Percentiles rank a stretch among this genome's conserved stretches.
Evolutionary conservation across 2,329 filamentous ascomycete species (phyloP).

Genomic region (Westerdykella aurantiaca): DNA sequence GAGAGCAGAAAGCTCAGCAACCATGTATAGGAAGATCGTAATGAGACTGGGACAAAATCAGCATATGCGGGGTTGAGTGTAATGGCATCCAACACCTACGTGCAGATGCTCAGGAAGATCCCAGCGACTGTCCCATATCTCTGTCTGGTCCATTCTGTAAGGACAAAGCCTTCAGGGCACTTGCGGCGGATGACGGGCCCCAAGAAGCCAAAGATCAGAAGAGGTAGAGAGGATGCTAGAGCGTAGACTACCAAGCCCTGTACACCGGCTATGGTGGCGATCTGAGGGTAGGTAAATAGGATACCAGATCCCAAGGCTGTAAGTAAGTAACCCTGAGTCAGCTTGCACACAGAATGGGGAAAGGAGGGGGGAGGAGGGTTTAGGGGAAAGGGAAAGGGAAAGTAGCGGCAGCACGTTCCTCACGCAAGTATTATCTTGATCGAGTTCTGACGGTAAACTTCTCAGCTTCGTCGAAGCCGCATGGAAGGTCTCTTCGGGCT

Average conservation of each 20-base stretch:
- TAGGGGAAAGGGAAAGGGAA: slow-evolving; percentile 42
- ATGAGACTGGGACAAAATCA: slow-evolving; percentile 48
- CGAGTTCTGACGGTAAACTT: slow-evolving; percentile 94
- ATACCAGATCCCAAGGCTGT: slow-evolving; percentile 78
- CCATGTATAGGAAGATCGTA: slow-evolving; percentile 82
- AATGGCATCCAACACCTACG: slow-evolving; percentile 34
- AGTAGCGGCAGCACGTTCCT: slow-evolving; percentile 87
- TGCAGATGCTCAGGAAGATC: slow-evolving; percentile 70
- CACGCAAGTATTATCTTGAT: slow-evolving; percentile 99
- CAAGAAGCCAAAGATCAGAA: slow-evolving; percentile 67
- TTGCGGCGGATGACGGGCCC: slow-evolving; percentile 73
- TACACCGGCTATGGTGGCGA: slow-evolving; percentile 71
- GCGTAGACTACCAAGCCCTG: slow-evolving; percentile 75
- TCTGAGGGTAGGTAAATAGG: slow-evolving; percentile 74
- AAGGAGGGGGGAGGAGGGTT: slow-evolving; percentile 26
- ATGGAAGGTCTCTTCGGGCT: slow-evolving; percentile 3
- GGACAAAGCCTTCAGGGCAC: slow-evolving; percentile 76
- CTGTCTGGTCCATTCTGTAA: slow-evolving; percentile 79
- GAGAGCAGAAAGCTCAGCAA: slow-evolving; percentile 73
- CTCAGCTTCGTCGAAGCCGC: slow-evolving; percentile 67
- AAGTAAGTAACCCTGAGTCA: slow-evolving; percentile 29
- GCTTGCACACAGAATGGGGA: slow-evolving; percentile 13
- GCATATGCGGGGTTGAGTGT: not conserved
- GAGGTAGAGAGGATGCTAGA: slow-evolving; percentile 63
- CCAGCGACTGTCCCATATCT: slow-evolving; percentile 65